These are phyloP conservation scores for Eucalyptus curtisii DNA, from an alignment of 345 rosid species.

Conservation along the genomic window DNA sequence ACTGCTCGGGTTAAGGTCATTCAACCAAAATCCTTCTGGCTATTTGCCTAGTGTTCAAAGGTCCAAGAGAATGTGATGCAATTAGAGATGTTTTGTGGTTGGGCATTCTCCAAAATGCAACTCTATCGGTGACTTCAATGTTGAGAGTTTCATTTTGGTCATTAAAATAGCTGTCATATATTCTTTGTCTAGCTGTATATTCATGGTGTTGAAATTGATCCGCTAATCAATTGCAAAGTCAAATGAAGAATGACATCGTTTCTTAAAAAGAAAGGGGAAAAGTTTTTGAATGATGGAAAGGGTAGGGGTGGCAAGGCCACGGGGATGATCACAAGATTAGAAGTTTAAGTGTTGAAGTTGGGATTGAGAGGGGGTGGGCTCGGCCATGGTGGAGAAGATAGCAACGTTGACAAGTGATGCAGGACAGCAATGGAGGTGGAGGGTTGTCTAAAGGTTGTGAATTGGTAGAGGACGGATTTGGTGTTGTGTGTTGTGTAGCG, in stretches of 20 bases:
- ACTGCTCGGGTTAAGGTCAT: too few relatives aligned
- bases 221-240: not conserved
- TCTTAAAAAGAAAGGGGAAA: not conserved
- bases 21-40: too few relatives aligned
- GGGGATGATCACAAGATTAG: slow-evolving; percentile 32
- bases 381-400: slow-evolving; percentile 16
- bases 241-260: not conserved
- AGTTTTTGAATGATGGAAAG: slow-evolving; percentile 4
- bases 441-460: slow-evolving; percentile 55
- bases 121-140: not conserved
- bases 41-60: not conserved
- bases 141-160: not conserved
- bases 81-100: not conserved
- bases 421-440: slow-evolving; percentile 24
- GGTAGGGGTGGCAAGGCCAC: slow-evolving; percentile 1
- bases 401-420: not conserved
- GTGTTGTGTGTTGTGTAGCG: slow-evolving; percentile 3
- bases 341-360: slow-evolving; percentile 60
- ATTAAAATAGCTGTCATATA: not conserved
- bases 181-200: not conserved
- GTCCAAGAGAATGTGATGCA: not conserved
- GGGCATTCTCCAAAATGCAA: not conserved
- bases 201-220: not conserved
- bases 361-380: slow-evolving; percentile 64
- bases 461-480: slow-evolving; percentile 59